Evolutionary conservation across 352 stramenopile genomes (phyloP), one percentile per base, ranked within the genome.

Genomic region (Chrysophaeum taylorii): DNA sequence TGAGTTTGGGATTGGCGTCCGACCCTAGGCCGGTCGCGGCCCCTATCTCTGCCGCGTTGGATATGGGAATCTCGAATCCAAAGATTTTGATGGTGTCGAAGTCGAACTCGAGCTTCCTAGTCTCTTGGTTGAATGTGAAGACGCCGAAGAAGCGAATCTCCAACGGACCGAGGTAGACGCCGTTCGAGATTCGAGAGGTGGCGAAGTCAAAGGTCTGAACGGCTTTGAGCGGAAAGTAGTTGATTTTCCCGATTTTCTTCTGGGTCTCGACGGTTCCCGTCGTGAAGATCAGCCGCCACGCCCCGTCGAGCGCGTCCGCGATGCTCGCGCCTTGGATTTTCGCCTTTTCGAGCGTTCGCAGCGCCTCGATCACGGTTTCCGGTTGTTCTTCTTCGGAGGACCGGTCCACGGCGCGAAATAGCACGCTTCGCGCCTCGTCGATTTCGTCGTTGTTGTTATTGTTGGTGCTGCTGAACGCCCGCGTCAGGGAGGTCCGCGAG

Each of bases 211-310:
- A 88, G 29, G 71, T 78, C 77, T 88, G 83, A 21, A 84, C 77
- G 23, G 83, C 83, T 72, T 88, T 87, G 27, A 86, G 37, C 0
- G 83, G 81, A 48, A 88, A 88, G 45, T 88, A 88, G 70, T 88
- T 88, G 41, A 88, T 78, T 23, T 71, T 72, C 48, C 71, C 78
- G 14, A 70, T 73, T 71, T 74, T 76, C 35, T 82, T 57, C 73
- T 88, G 80, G 29, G 78, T 79, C 33, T 85, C 71, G 38, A 79
- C 77, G 0, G 83, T 88, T 14, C 83, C 83, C 5, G 83, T 88
- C 1, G 83, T 88, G 75, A 88, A 88, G 29, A 88, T 79, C 0
- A 88, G 69, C 66, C 79, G 74, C 83, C 83, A 88, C 57, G 78
- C 71, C 63, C 82, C 82, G n/a, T 73, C 75, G 35, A 86, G 75